Conservation (phyloP, 2,329 filamentous ascomycete genomes). For the Cladosporium sp. region DNA sequence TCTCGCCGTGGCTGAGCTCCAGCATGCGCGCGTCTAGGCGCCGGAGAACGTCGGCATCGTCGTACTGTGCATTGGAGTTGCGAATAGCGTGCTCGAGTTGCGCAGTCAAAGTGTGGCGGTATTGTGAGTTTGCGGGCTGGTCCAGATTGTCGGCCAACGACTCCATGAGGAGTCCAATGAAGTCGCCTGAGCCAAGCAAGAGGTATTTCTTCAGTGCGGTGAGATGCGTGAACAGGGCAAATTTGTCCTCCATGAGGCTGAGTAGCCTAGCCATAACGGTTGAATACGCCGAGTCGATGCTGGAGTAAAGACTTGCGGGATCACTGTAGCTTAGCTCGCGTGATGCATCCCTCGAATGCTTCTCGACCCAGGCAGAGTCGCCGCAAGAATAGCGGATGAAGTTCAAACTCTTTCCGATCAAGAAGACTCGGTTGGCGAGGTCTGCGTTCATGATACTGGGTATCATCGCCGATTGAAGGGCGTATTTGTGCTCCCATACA, state of each 20-base stretch:
- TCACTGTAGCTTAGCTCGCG: conserved; percentile 91
- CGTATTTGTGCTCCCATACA: conserved; percentile 98
- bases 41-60: conserved; percentile 82
- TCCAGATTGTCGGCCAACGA: conserved; percentile 89
- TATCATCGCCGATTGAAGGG: conserved; percentile 75
- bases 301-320: conserved; percentile 81
- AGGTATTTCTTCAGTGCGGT: conserved; percentile 91
- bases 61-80: conserved; percentile 93
- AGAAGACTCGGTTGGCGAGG: conserved; percentile 91
- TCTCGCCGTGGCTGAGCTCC: conserved; percentile 90
- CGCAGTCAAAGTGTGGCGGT: conserved; percentile 93
- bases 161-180: conserved; percentile 95
- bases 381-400: conserved; percentile 95
- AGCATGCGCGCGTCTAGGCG: conserved; percentile 97
- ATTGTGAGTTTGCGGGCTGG: conserved; percentile 91
- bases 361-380: conserved; percentile 91
- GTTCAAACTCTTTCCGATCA: conserved; percentile 96
- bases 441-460: conserved; percentile 89
- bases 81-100: conserved; percentile 96
- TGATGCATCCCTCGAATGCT: conserved; percentile 86
- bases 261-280: conserved; percentile 95
- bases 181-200: conserved; percentile 89
- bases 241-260: conserved; percentile 88
- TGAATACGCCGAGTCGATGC: conserved; percentile 96
- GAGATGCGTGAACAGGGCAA: conserved; percentile 88